Evolutionary conservation across 164 flowering plant species (phyloP).

Genomic region (Annona squamosa): DNA sequence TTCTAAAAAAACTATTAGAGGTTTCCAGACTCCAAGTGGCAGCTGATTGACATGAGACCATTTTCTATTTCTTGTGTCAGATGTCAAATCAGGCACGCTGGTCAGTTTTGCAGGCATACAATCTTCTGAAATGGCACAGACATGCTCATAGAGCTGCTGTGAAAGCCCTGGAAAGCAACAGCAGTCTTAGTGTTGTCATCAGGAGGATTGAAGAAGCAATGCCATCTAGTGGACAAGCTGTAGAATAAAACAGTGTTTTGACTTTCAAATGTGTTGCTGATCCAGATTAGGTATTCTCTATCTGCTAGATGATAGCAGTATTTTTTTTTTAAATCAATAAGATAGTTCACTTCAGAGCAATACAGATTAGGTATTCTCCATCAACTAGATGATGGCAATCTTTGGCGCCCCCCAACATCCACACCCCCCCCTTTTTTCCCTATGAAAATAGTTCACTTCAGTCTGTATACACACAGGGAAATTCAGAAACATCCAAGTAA

Average conservation of each 20-base stretch:
- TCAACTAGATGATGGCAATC: no score
- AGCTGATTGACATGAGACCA: not conserved
- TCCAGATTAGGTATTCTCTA: not conserved
- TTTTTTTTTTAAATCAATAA: no score
- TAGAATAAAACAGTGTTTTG: not conserved
- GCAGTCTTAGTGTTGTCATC: conserved; percentile 64
- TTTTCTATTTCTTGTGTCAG: conserved; percentile 20
- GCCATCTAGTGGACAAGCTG: conserved; percentile 30
- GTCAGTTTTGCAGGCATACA: conserved; percentile 88
- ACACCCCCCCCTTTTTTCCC: no score
- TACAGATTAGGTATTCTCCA: no score
- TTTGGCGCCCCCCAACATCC: no score
- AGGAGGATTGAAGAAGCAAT: conserved; percentile 77
- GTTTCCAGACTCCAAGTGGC: not conserved
- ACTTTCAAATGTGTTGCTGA: not conserved
- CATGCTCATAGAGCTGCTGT: conserved; percentile 77
- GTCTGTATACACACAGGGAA: no score
- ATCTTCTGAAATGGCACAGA: conserved; percentile 87
- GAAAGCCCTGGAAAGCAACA: conserved; percentile 70
- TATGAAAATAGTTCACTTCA: no score
- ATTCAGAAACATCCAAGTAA: no score
- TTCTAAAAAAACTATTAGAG: not conserved
- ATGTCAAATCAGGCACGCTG: conserved; percentile 98
- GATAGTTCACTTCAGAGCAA: no score
- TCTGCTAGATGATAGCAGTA: not conserved